Evolutionary conservation across 2,329 filamentous ascomycete species (phyloP).

Genomic region (Didymella pinodella): DNA sequence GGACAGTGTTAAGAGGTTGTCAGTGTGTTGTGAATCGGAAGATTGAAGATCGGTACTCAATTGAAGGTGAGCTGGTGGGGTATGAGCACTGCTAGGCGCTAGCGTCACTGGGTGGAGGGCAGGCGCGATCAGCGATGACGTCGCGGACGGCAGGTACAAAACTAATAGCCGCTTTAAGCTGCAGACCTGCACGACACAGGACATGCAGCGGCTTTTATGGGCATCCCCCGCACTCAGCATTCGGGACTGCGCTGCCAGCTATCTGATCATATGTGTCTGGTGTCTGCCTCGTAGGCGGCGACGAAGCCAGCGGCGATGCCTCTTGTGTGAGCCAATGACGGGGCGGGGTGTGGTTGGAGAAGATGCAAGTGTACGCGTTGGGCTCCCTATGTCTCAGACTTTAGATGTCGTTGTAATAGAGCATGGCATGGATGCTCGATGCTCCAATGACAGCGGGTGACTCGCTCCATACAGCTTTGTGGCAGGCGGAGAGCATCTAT

Average conservation of each 20-base stretch:
- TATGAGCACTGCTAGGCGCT: constrained; percentile 2
- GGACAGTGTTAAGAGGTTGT: constrained; percentile 6
- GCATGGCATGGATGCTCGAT: neutral
- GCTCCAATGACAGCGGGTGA: neutral
- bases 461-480: neutral
- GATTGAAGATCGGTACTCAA: constrained; percentile 18
- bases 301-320: neutral
- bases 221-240: constrained; percentile 9
- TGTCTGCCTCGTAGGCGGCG: constrained; percentile 18
- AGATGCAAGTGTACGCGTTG: constrained; percentile 8
- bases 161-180: constrained; percentile 12
- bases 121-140: constrained; percentile 17
- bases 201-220: constrained; percentile 10
- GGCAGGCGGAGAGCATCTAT: neutral
- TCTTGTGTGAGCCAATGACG: constrained; percentile 2
- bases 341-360: neutral
- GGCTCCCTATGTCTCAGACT: constrained; percentile 3
- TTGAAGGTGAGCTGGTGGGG: constrained; percentile 18
- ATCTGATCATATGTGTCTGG: constrained; percentile 10
- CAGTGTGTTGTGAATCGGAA: constrained; percentile 9
- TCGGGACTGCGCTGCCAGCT: constrained; percentile 2
- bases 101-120: constrained; percentile 20
- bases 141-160: constrained; percentile 6
- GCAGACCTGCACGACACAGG: constrained; percentile 15
- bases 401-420: constrained; percentile 4